Evolutionary conservation across 1,284 basidiomycete species (phyloP).

Genomic region (Schizophyllum amplum): DNA sequence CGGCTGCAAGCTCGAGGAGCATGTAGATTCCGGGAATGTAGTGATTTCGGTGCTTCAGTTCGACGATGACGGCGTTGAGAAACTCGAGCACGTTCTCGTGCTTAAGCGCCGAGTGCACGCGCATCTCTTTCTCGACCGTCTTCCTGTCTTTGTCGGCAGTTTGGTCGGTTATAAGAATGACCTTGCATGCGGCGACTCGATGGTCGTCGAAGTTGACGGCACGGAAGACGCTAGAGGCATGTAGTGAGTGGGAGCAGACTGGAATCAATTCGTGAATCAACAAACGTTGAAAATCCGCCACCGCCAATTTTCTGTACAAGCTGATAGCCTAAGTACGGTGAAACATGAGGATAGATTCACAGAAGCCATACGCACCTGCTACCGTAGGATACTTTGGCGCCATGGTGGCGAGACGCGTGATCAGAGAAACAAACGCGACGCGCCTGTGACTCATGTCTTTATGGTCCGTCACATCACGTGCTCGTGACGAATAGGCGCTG

Average conservation of each 20-base stretch:
- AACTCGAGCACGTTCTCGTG: conserved; percentile 84
- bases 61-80: conserved; percentile 68
- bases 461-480: background rate
- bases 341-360: background rate
- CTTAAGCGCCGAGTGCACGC: conserved; percentile 80
- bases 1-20: conserved; percentile 86
- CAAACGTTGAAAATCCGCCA: conserved; percentile 78
- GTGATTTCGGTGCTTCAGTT: conserved; percentile 47
- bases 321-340: conserved; percentile 45
- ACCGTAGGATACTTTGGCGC: background rate
- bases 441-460: background rate
- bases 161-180: conserved; percentile 54
- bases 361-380: background rate
- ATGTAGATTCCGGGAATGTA: conserved; percentile 86
- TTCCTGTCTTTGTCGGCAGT: conserved; percentile 65
- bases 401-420: background rate
- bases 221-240: conserved; percentile 62
- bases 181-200: conserved; percentile 79
- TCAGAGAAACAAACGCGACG: background rate
- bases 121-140: conserved; percentile 88
- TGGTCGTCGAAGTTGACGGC: conserved; percentile 65
- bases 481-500: background rate
- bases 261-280: conserved; percentile 1
- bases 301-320: conserved; percentile 74
- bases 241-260: background rate